A percentile compares a stretch with the other conserved stretches of the same genome.
phyloP scores from a whole-genome alignment of 129 eudicot species.

The Solidago caesia region DNA sequence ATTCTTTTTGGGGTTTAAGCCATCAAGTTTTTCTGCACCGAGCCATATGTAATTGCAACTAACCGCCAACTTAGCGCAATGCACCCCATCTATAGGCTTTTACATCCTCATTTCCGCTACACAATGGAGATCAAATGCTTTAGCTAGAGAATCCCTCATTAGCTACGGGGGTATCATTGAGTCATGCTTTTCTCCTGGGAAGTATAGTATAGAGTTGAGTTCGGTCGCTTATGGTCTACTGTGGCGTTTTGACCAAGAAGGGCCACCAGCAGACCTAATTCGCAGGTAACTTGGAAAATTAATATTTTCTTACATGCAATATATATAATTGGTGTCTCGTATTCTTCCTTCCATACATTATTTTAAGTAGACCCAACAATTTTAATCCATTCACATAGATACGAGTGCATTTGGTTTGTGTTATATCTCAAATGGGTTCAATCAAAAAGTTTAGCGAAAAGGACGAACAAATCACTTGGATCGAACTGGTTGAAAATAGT shows the following conservation, averaged over 20 bases:
- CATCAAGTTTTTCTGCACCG: slow-evolving; percentile 33
- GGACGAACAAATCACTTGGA: too few species aligned
- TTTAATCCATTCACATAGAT: too few species aligned
- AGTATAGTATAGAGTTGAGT: slow-evolving; percentile 55
- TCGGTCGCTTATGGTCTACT: slow-evolving; percentile 52
- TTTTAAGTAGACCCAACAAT: too few species aligned
- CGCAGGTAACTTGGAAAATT: slow-evolving; percentile 10
- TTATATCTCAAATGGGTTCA: too few species aligned
- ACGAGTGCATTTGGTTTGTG: too few species aligned
- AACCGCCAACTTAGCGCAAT: slow-evolving; percentile 70
- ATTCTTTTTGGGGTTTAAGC: neutral
- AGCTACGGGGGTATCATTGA: slow-evolving; percentile 59
- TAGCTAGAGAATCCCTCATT: slow-evolving; percentile 61
- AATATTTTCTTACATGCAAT: too few species aligned
- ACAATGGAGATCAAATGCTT: slow-evolving; percentile 80
- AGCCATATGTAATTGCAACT: slow-evolving; percentile 72
- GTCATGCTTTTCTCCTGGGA: slow-evolving; percentile 43
- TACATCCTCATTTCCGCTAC: slow-evolving; percentile 71
- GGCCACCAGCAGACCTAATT: slow-evolving; percentile 30
- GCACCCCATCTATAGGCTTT: slow-evolving; percentile 65
- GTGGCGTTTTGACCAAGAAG: slow-evolving; percentile 64
- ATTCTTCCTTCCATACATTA: too few species aligned
- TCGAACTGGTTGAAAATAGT: too few species aligned
- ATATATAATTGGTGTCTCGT: too few species aligned
- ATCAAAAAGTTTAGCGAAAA: too few species aligned